A percentile compares a stretch with the other conserved stretches of the same genome.
Evolutionary conservation across 495 filamentous ascomycete species (phyloP).

Genomic region (Penicillium daleae): DNA sequence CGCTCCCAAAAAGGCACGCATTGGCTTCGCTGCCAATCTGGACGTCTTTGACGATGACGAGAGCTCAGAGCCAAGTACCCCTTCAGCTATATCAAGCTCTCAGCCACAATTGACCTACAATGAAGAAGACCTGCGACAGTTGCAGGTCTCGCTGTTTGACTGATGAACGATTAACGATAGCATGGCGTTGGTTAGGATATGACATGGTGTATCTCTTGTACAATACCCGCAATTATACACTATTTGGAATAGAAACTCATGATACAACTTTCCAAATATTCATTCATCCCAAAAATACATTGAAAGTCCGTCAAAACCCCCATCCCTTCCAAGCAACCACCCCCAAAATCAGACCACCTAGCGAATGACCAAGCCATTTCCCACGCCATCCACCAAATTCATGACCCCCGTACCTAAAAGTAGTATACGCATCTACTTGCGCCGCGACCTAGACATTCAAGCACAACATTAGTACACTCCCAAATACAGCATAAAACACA

Average conservation of each 20-base stretch:
- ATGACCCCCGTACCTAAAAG: background rate
- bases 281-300: too few relatives aligned
- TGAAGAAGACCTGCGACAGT: background rate
- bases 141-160: background rate
- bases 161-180: conserved; percentile 1
- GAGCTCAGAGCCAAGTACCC: background rate
- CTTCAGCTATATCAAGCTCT: background rate
- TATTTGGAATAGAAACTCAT: too few relatives aligned
- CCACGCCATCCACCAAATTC: background rate
- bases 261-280: too few relatives aligned
- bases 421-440: background rate
- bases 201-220: background rate
- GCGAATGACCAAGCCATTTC: background rate
- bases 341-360: background rate
- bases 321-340: background rate
- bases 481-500: background rate
- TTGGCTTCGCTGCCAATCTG: conserved; percentile 1
- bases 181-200: background rate
- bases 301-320: background rate
- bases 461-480: background rate
- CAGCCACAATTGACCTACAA: background rate
- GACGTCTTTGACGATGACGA: background rate
- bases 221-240: background rate
- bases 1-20: background rate
- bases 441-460: background rate